phyloP scores from a whole-genome alignment of 192 early-diverging fungal genomes.

The Neocallimastix lanati region DNA sequence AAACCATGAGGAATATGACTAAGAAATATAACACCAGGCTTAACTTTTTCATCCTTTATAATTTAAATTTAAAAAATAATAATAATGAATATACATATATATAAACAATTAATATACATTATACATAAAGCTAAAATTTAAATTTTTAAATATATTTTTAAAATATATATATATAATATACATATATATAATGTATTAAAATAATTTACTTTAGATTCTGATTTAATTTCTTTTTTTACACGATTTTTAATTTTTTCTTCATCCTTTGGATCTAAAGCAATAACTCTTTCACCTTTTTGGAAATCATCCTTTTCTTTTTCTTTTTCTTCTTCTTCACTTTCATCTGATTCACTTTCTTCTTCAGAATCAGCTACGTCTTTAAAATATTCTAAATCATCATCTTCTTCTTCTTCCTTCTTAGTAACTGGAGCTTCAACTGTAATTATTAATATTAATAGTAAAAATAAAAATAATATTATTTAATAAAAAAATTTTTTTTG shows the following conservation, averaged over 20 bases:
- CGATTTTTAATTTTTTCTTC: slow-evolving; percentile 1
- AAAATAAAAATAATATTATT: no score
- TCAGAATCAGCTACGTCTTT: neutral
- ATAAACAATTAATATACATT: no score
- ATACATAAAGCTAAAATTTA: no score
- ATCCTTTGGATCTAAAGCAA: slow-evolving; percentile 3
- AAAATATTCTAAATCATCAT: slow-evolving; percentile 1
- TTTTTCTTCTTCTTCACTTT: neutral
- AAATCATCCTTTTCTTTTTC: neutral
- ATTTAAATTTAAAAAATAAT: no score
- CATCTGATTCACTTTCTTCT: neutral
- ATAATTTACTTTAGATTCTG: neutral
- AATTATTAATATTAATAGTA: no score
- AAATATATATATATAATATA: no score
- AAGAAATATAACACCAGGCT: slow-evolving; percentile 66
- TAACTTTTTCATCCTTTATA: neutral
- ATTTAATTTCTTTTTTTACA: neutral
- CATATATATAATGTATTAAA: no score
- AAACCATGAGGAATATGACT: slow-evolving; percentile 90
- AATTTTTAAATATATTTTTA: no score
- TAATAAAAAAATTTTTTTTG: no score
- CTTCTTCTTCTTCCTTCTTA: no score
- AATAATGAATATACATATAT: no score
- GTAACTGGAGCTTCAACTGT: slow-evolving; percentile 2
- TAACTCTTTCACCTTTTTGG: neutral